Evolutionary conservation across 176 grass and related monocot species (phyloP).

Genomic region (Bothriochloa decipiens): DNA sequence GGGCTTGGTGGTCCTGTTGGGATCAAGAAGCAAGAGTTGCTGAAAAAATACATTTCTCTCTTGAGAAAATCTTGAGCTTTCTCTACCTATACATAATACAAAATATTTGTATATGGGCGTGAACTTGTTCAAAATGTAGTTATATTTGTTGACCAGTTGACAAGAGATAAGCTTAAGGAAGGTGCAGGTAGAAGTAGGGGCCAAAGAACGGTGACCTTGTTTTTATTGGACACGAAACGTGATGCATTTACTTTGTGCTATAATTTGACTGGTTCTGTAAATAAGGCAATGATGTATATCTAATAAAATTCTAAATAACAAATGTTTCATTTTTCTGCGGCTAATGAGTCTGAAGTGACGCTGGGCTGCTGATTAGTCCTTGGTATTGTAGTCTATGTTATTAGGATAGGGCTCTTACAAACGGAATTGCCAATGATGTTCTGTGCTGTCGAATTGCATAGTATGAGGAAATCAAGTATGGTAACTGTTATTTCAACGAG

Average conservation of each 20-base stretch:
- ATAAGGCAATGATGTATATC: neutral
- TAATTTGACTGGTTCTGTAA: neutral
- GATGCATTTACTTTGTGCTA: neutral
- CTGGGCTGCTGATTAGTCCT: too few relatives aligned
- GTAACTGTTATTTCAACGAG: too few relatives aligned
- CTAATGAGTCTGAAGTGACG: too few relatives aligned
- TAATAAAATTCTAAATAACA: neutral
- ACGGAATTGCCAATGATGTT: too few relatives aligned
- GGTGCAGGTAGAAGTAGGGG: neutral
- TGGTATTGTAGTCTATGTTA: too few relatives aligned
- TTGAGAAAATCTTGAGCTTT: conserved; percentile 14
- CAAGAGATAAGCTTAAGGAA: neutral
- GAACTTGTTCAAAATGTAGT: neutral
- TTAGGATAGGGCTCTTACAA: too few relatives aligned
- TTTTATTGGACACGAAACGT: neutral
- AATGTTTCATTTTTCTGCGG: too few relatives aligned
- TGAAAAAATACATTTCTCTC: neutral
- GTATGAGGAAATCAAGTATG: too few relatives aligned
- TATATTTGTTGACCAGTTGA: conserved; percentile 1
- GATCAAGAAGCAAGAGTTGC: conserved; percentile 3
- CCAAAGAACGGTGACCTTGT: neutral
- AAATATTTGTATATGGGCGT: neutral
- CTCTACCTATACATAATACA: neutral
- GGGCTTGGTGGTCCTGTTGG: too few relatives aligned
- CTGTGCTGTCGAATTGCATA: too few relatives aligned